phyloP scores from a whole-genome alignment of 2,329 filamentous ascomycete species.

The Pseudocercospora vitis region DNA sequence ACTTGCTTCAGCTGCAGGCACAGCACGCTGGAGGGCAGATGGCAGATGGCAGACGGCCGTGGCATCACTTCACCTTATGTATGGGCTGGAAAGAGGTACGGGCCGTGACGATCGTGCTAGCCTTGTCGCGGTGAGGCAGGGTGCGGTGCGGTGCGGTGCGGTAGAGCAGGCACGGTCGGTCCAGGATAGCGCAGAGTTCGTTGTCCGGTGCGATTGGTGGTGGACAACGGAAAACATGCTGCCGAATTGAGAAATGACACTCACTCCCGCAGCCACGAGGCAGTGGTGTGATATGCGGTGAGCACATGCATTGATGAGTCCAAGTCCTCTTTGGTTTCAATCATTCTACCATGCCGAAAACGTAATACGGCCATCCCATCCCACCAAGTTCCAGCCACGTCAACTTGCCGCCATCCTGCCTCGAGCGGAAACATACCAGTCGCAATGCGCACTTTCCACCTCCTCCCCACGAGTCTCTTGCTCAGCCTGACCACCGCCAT shows the following conservation, averaged over 20 bases:
- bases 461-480: slow-evolving; percentile 22
- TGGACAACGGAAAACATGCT: not conserved
- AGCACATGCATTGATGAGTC: not conserved
- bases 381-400: too few relatives aligned
- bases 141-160: too few relatives aligned
- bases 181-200: too few relatives aligned
- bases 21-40: too few relatives aligned
- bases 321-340: not conserved
- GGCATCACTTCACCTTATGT: too few relatives aligned
- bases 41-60: too few relatives aligned
- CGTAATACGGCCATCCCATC: too few relatives aligned
- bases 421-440: not conserved
- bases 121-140: too few relatives aligned
- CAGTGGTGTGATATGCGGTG: not conserved
- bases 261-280: not conserved
- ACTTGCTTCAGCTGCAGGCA: too few relatives aligned
- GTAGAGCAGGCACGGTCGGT: too few relatives aligned
- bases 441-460: slow-evolving; percentile 24
- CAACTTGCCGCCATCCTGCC: not conserved
- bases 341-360: too few relatives aligned
- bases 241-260: not conserved
- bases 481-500: slow-evolving; percentile 25
- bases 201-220: not conserved
- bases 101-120: not conserved
- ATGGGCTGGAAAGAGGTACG: too few relatives aligned